Base-by-base conservation (phyloP, 208 protist species). In the Trypanosomatidae sp. region DNA sequence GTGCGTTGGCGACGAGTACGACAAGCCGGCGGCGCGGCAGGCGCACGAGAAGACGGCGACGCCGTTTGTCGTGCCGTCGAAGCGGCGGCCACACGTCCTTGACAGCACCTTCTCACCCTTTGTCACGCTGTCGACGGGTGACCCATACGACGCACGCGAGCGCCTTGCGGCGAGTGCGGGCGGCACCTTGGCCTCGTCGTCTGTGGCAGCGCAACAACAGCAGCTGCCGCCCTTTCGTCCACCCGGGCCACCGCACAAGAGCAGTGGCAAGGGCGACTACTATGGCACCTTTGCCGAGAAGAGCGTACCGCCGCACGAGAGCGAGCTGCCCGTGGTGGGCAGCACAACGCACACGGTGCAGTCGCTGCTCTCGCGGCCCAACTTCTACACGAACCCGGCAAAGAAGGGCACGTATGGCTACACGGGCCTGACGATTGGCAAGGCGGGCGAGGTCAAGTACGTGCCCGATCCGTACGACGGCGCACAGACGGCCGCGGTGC, bases 381-480 rank as follows among this genome's bases (percentile, higher is more conserved):
- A 84, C 56, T 76, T 94, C 19, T 42, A 78, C 49, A 84, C 76
- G 22, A 88, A 87, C 53, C 84, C 71, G 19, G 43, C 77, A 7
- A 95, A 92, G 63, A 91, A 92, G 54, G 88, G 88, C 25, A 92
- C 81, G 4, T 92, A 87, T 56, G 88, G 88, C 43, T 87, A 71
- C 47, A 39, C 63, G 3, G 87, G 87, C n/a, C 68, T 88, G 25
- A 81, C 81, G 7, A 86, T 95, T 54, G 74, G 60, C 11, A 48
- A 65, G 48, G 63, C 63, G 10, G 85, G 77, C 4, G 79, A 93
- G 56, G 56, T 87, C 41, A 60, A 84, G 61, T 93, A 93, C 61
- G 68, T 93, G 19, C 46, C 71, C 1, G 79, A 90, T 52, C 79
- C 80, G 1, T 72, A 77, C 48, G 58, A 80, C 20, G 70, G 64